phyloP scores from a whole-genome alignment of 306 rosid species.

The Lotus japonicus region DNA sequence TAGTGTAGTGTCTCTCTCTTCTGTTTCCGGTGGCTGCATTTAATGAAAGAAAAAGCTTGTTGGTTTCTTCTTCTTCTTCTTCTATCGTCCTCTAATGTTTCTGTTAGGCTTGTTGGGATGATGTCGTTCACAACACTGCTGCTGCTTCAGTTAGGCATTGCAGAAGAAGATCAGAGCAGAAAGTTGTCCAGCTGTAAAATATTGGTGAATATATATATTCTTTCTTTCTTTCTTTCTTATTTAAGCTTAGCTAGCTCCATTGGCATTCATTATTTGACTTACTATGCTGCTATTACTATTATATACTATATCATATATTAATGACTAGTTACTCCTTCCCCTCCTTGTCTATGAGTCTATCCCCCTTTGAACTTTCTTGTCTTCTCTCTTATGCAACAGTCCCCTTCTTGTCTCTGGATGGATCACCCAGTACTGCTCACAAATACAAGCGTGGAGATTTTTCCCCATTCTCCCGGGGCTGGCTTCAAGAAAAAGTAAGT shows the following conservation, averaged over 20 bases:
- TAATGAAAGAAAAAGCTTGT: slow-evolving; percentile 36
- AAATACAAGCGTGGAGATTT: neutral
- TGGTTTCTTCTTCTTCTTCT: slow-evolving; percentile 5
- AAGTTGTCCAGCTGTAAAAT: slow-evolving; percentile 39
- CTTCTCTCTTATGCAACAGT: slow-evolving; percentile 26
- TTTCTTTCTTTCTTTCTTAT: no score
- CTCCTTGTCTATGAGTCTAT: no score
- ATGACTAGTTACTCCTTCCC: neutral
- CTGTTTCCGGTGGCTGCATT: slow-evolving; percentile 19
- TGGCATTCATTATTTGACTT: no score
- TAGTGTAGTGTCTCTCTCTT: slow-evolving; percentile 12
- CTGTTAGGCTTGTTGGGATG: slow-evolving; percentile 38
- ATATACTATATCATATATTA: neutral
- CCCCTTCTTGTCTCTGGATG: slow-evolving; percentile 13
- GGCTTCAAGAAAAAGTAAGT: neutral
- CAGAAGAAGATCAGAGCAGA: slow-evolving; percentile 37
- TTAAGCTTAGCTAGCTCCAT: no score
- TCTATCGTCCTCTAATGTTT: neutral
- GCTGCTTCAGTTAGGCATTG: slow-evolving; percentile 49
- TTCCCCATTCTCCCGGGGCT: neutral
- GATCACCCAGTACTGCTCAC: slow-evolving; percentile 7
- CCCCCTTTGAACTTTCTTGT: neutral
- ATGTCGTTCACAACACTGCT: slow-evolving; percentile 31
- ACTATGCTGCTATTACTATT: no score
- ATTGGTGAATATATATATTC: neutral